phyloP scores from a whole-genome alignment of 371 early-diverging fungal genomes.

The Apophysomyces elegans region DNA sequence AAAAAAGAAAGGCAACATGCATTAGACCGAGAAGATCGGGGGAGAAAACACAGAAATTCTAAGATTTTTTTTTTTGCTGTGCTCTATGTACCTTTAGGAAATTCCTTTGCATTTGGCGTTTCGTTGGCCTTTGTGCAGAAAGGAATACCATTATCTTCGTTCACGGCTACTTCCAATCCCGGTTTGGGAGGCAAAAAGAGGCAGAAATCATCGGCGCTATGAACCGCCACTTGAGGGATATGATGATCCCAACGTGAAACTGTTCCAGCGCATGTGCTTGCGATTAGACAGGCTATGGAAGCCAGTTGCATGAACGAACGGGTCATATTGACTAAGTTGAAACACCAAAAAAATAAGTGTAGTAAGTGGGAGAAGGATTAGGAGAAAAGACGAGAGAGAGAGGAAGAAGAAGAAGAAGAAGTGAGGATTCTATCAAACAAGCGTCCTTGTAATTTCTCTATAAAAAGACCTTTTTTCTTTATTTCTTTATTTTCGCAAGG shows the following conservation, averaged over 20 bases:
- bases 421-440: no score
- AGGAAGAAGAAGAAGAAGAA: no score
- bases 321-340: neutral
- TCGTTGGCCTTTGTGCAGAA: slow-evolving; percentile 51
- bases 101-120: slow-evolving; percentile 49
- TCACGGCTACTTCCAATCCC: slow-evolving; percentile 55
- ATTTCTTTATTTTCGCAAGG: neutral
- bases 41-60: no score
- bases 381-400: neutral
- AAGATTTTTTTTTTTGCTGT: no score
- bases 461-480: neutral
- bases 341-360: neutral
- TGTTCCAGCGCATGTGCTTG: neutral
- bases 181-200: slow-evolving; percentile 64
- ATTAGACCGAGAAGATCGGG: no score
- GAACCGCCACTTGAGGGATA: slow-evolving; percentile 23
- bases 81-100: slow-evolving; percentile 44
- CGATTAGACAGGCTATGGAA: neutral
- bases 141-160: slow-evolving; percentile 57
- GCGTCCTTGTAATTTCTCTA: neutral
- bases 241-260: no score
- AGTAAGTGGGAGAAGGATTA: neutral
- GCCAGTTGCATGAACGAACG: neutral
- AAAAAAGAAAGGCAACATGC: neutral
- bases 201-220: slow-evolving; percentile 49